Percentiles rank a stretch among this genome's conserved stretches.
phyloP scores from a whole-genome alignment of 345 rosid genomes.

The Gossypium arboreum region DNA sequence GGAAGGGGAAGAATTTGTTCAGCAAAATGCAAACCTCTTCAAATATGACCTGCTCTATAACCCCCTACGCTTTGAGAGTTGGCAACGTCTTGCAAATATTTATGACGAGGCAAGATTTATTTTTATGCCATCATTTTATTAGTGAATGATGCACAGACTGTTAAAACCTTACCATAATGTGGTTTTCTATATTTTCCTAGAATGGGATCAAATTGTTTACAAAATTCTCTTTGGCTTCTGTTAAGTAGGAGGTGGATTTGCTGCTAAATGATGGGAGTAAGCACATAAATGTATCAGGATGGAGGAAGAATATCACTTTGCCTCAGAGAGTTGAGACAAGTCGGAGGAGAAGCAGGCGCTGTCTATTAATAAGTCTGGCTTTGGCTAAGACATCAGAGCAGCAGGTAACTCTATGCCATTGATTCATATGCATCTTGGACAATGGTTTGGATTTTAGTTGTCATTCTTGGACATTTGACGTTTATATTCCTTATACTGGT shows the following conservation, averaged over 20 bases:
- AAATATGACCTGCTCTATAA: constrained; percentile 86
- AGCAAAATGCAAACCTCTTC: constrained; percentile 81
- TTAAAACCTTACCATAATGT: constrained; percentile 7
- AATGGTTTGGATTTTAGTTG: background rate
- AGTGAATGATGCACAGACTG: constrained; percentile 9
- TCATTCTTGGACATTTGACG: constrained; percentile 5
- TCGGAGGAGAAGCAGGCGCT: constrained; percentile 94
- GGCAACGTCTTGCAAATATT: constrained; percentile 88
- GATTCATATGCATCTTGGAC: background rate
- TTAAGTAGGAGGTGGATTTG: constrained; percentile 89
- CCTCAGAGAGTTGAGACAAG: constrained; percentile 88
- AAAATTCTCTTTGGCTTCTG: constrained; percentile 25
- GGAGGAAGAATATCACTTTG: constrained; percentile 79
- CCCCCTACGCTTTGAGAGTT: constrained; percentile 88
- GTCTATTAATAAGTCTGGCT: constrained; percentile 92
- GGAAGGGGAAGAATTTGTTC: constrained; percentile 98
- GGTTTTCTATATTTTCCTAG: constrained; percentile 20
- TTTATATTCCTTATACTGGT: background rate
- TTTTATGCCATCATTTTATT: constrained; percentile 13
- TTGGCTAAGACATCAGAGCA: constrained; percentile 73
- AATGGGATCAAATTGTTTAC: constrained; percentile 17
- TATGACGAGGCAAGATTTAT: constrained; percentile 80
- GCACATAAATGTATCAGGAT: constrained; percentile 85
- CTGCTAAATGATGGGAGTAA: constrained; percentile 97
- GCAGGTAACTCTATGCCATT: constrained; percentile 48